These are phyloP conservation scores for Eucalyptus curtisii DNA, from an alignment of 345 rosid genomes.

Conservation along the genomic window DNA sequence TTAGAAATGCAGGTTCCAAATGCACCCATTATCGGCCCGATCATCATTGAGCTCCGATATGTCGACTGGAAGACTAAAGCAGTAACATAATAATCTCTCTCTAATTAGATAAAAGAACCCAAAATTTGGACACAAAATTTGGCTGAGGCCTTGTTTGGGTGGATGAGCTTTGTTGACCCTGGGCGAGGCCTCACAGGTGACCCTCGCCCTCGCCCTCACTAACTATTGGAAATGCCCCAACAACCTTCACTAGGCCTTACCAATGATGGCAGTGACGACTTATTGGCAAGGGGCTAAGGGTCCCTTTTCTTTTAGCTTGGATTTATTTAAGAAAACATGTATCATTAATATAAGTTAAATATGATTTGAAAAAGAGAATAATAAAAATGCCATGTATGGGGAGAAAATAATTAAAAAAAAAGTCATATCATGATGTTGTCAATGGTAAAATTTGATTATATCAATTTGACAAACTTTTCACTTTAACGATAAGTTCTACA, in stretches of 20 bases:
- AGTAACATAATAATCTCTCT: not conserved
- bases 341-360: not conserved
- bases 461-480: not conserved
- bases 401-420: not conserved
- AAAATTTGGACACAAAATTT: too few relatives aligned
- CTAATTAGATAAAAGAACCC: not conserved
- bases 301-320: not conserved
- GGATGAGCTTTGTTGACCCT: not conserved
- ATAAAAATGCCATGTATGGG: not conserved
- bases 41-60: not conserved
- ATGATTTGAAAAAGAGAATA: not conserved
- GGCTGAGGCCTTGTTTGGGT: not conserved
- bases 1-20: too few relatives aligned
- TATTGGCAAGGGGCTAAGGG: not conserved
- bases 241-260: not conserved
- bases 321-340: too few relatives aligned
- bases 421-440: too few relatives aligned
- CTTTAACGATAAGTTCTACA: not conserved
- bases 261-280: too few relatives aligned
- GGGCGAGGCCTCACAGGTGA: not conserved
- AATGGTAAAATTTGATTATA: not conserved
- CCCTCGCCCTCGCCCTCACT: not conserved
- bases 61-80: not conserved
- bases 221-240: not conserved
- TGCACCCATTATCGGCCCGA: not conserved